phyloP scores from a whole-genome alignment of 1,284 basidiomycete genomes.

The Sanghuangporus sanghuang region DNA sequence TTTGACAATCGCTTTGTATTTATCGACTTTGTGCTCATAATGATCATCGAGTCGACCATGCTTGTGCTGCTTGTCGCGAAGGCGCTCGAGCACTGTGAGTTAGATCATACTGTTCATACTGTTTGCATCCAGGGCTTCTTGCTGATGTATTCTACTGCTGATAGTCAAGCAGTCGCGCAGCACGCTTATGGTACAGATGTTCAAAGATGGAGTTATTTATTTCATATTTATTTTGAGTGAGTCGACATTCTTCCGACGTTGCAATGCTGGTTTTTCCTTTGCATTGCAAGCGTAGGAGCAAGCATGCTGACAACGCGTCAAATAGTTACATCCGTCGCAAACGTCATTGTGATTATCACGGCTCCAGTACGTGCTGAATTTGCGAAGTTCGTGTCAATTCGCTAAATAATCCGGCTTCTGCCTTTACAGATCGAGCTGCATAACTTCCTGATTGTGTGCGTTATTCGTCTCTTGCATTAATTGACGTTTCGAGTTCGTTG shows the following conservation, averaged over 20 bases:
- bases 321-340: slow-evolving; percentile 12
- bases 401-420: neutral
- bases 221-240: slow-evolving; percentile 12
- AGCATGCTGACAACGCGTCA: neutral
- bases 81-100: slow-evolving; percentile 13
- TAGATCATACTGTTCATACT: neutral
- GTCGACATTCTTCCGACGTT: neutral
- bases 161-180: slow-evolving; percentile 10
- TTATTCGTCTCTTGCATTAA: neutral
- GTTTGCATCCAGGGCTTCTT: neutral
- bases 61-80: slow-evolving; percentile 12
- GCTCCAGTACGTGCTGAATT: slow-evolving; percentile 8
- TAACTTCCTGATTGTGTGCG: slow-evolving; percentile 15
- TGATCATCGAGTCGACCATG: slow-evolving; percentile 6
- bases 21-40: slow-evolving; percentile 7
- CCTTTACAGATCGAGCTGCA: slow-evolving; percentile 11
- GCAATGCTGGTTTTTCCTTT: neutral
- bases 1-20: slow-evolving; percentile 11
- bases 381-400: neutral
- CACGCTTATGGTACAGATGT: slow-evolving; percentile 15
- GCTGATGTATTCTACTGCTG: neutral
- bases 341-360: slow-evolving; percentile 9
- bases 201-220: slow-evolving; percentile 14
- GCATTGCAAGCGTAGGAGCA: neutral
- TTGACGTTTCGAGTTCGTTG: neutral